A percentile compares a stretch with the other conserved stretches of the same genome.
These are phyloP conservation scores for Penicillium coprophilum DNA, from an alignment of 495 filamentous ascomycete genomes.

Conservation along the genomic window DNA sequence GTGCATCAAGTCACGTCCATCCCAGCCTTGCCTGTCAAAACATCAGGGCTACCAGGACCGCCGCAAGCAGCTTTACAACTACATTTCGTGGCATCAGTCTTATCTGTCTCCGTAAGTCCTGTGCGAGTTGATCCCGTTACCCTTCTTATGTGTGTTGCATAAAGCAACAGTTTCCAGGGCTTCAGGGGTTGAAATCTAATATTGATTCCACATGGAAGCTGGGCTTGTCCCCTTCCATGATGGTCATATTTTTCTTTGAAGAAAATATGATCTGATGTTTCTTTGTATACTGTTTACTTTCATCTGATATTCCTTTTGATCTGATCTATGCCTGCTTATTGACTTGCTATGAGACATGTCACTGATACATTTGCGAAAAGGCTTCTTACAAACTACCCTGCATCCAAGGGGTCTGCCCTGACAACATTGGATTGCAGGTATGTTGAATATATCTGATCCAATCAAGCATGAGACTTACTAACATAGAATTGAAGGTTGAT, in stretches of 20 bases:
- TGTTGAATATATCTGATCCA: neutral
- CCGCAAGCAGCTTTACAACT: too few relatives aligned
- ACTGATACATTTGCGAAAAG: neutral
- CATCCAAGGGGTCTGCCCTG: neutral
- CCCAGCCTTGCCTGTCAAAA: neutral
- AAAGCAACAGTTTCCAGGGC: neutral
- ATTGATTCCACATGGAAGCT: neutral
- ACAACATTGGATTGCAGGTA: neutral
- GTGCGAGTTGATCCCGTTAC: neutral
- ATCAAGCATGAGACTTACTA: neutral
- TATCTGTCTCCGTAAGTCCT: neutral
- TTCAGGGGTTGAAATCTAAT: neutral
- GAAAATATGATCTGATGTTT: neutral
- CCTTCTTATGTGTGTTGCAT: neutral
- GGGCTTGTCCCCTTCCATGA: neutral
- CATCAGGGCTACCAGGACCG: neutral
- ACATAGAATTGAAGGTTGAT: neutral
- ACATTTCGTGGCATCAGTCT: neutral
- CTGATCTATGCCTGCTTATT: neutral
- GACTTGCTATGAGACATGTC: neutral
- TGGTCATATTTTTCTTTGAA: neutral
- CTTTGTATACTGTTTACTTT: neutral
- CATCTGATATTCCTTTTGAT: neutral
- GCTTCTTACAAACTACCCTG: neutral
- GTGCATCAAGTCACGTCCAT: neutral